Evolutionary conservation across 2,329 filamentous ascomycete genomes (phyloP).

Genomic region (Didymella exigua): DNA sequence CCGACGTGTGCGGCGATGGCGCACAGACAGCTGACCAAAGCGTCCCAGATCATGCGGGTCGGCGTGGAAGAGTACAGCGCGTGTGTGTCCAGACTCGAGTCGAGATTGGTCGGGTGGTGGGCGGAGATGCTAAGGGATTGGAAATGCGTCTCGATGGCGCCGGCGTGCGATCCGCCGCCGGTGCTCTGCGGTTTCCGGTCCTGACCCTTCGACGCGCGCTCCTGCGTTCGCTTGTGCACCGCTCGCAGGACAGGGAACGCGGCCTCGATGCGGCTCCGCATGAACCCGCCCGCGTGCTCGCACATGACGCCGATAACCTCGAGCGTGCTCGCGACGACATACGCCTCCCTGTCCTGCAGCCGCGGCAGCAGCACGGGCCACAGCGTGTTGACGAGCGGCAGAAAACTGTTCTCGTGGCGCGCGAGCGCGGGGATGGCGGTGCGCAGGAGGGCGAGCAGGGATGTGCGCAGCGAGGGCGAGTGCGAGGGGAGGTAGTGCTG

Average conservation of each 20-base stretch:
- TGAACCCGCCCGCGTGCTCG: conserved; percentile 76
- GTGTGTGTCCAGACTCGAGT: no score
- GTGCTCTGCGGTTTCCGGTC: background rate
- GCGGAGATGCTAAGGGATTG: background rate
- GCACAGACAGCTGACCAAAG: conserved; percentile 63
- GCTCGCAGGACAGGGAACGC: conserved; percentile 66
- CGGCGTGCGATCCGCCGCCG: background rate
- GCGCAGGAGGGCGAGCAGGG: conserved; percentile 76
- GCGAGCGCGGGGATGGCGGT: conserved; percentile 75
- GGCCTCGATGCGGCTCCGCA: conserved; percentile 73
- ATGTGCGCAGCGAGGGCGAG: conserved; percentile 76
- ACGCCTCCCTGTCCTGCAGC: conserved; percentile 69
- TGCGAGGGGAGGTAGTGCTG: conserved; percentile 90
- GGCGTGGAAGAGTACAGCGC: conserved; percentile 61
- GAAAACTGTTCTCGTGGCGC: conserved; percentile 77
- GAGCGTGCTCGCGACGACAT: conserved; percentile 73
- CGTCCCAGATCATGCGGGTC: conserved; percentile 68
- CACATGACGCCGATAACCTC: conserved; percentile 73
- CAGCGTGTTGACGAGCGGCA: conserved; percentile 86
- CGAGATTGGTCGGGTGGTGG: no score
- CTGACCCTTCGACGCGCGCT: background rate
- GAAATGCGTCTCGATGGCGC: conserved; percentile 11
- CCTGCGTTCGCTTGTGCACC: conserved; percentile 34
- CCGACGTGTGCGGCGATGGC: conserved; percentile 66
- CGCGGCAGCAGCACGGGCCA: conserved; percentile 82